Conservation (phyloP, 768 basidiomycete genomes). For the Dentipellis fragilis region DNA sequence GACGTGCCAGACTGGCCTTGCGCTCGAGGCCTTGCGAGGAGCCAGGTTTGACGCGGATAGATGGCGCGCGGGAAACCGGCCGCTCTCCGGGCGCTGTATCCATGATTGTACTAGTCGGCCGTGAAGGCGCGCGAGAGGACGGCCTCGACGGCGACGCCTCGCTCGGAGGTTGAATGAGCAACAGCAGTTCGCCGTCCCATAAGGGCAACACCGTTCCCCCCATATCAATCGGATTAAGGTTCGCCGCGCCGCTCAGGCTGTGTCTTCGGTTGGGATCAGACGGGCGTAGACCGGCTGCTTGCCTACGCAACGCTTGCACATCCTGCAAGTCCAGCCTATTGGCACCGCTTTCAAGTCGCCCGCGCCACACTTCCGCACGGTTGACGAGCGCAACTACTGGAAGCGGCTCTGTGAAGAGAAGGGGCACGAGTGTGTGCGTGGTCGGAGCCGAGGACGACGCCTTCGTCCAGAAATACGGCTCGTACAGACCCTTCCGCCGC, state of each 20-base stretch:
- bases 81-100: slow-evolving; percentile 15
- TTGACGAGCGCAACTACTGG: slow-evolving; percentile 63
- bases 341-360: slow-evolving; percentile 57
- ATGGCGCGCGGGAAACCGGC: slow-evolving; percentile 47
- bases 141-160: slow-evolving; percentile 41
- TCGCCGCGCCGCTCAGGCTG: slow-evolving; percentile 19
- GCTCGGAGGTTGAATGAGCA: slow-evolving; percentile 52
- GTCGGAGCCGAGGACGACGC: slow-evolving; percentile 16
- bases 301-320: slow-evolving; percentile 43
- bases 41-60: slow-evolving; percentile 69
- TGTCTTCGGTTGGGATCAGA: slow-evolving; percentile 25
- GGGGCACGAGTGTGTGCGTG: slow-evolving; percentile 42
- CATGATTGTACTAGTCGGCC: slow-evolving; percentile 26
- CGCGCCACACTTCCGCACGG: slow-evolving; percentile 50
- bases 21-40: slow-evolving; percentile 60
- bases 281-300: slow-evolving; percentile 37
- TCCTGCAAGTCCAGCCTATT: slow-evolving; percentile 41
- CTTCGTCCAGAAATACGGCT: slow-evolving; percentile 67
- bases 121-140: slow-evolving; percentile 57
- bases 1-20: slow-evolving; percentile 64
- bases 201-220: slow-evolving; percentile 66
- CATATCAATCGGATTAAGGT: slow-evolving; percentile 24
- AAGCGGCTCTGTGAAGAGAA: slow-evolving; percentile 69
- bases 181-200: slow-evolving; percentile 62
- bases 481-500: slow-evolving; percentile 62